A percentile compares a stretch with the other conserved stretches of the same genome.
Evolutionary conservation across 2,329 filamentous ascomycete genomes (phyloP).

Genomic region (Trichoderma citrinoviride): DNA sequence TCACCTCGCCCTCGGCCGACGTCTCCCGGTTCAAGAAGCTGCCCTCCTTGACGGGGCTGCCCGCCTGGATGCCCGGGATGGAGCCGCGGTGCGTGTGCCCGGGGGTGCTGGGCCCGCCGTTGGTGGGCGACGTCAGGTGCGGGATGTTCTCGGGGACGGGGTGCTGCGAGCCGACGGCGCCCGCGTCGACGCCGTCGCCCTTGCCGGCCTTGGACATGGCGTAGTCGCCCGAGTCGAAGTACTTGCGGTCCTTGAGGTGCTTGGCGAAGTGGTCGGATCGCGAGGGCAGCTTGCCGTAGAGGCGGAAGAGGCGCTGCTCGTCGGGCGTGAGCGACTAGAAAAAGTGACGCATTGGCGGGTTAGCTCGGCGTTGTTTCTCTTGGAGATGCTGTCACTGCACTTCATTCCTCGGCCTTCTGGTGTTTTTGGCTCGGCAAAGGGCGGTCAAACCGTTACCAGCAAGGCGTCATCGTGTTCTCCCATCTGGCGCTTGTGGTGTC

Average conservation of each 20-base stretch:
- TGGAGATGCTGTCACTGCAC: neutral
- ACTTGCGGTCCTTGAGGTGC: conserved; percentile 98
- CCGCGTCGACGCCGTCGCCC: conserved; percentile 88
- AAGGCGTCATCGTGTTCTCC: neutral
- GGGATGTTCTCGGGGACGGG: conserved; percentile 94
- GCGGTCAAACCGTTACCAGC: neutral
- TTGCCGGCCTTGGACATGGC: conserved; percentile 97
- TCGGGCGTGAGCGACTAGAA: conserved; percentile 85
- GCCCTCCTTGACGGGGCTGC: conserved; percentile 86
- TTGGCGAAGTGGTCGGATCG: conserved; percentile 96
- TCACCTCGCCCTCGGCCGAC: conserved; percentile 56
- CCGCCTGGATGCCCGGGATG: conserved; percentile 54
- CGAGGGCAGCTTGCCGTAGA: conserved; percentile 96
- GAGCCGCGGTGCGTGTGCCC: conserved; percentile 44
- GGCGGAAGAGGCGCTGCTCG: conserved; percentile 92
- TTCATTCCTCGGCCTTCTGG: neutral
- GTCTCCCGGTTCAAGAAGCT: conserved; percentile 83
- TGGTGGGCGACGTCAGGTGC: conserved; percentile 70
- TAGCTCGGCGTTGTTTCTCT: neutral
- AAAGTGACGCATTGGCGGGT: neutral
- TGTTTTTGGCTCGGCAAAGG: neutral
- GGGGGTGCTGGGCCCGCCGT: conserved; percentile 34
- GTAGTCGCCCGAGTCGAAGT: conserved; percentile 96
- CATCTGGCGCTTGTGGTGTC: neutral
- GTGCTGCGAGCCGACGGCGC: conserved; percentile 90